Percentiles rank a stretch among this genome's conserved stretches.
phyloP scores from a whole-genome alignment of 2,329 filamentous ascomycete species.

The Aureobasidium sp. region DNA sequence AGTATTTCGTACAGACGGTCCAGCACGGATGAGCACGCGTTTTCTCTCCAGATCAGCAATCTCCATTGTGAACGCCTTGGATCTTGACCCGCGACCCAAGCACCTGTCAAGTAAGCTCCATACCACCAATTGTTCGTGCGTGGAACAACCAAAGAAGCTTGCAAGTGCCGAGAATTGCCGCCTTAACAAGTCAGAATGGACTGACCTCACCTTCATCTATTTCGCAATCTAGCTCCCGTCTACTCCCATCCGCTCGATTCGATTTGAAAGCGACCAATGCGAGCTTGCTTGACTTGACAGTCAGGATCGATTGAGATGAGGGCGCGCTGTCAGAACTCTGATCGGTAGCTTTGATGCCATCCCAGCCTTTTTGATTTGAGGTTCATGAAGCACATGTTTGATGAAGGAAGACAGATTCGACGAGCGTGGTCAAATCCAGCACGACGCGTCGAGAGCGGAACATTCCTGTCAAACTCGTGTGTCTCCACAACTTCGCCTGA shows the following conservation, averaged over 20 bases:
- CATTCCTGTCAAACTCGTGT: not conserved
- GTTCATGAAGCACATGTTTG: not conserved
- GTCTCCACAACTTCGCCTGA: not conserved
- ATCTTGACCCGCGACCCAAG: not conserved
- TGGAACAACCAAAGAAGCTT: not conserved
- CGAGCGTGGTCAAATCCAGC: not conserved
- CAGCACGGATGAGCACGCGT: not conserved
- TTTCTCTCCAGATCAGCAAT: not conserved
- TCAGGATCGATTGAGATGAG: not conserved
- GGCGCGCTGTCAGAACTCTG: not conserved
- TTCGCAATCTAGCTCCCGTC: not conserved
- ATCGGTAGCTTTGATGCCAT: not conserved
- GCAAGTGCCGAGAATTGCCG: not conserved
- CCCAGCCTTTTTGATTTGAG: not conserved
- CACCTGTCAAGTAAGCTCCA: conserved; percentile 5
- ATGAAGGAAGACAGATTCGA: not conserved
- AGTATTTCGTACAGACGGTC: not conserved
- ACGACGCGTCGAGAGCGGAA: not conserved
- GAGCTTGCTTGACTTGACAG: not conserved
- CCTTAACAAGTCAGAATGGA: not conserved
- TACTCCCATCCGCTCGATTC: not conserved
- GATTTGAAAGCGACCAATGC: not conserved
- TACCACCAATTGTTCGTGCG: not conserved
- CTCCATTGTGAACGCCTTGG: not conserved
- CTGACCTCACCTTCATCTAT: conserved; percentile 5